These are phyloP conservation scores for Tricholoma bakamatsutake DNA, from an alignment of 768 basidiomycete genomes.

Conservation along the genomic window DNA sequence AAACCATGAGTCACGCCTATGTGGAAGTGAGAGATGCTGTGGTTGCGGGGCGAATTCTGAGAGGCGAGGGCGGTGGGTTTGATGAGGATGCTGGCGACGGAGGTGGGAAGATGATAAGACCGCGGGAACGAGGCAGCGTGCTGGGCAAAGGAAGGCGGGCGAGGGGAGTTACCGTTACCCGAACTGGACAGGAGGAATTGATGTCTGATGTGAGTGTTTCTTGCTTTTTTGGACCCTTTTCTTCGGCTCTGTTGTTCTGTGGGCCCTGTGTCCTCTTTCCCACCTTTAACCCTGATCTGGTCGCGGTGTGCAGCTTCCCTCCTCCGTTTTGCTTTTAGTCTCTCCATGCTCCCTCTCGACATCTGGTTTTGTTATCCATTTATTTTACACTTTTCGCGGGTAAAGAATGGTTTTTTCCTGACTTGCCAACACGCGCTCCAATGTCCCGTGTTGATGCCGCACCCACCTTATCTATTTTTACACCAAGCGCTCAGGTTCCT, in stretches of 20 bases:
- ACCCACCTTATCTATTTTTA: not conserved
- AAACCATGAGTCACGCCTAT: conserved; percentile 81
- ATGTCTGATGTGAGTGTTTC: conserved; percentile 64
- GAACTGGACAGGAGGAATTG: conserved; percentile 74
- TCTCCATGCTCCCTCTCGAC: not conserved
- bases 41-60: conserved; percentile 60
- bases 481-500: not conserved
- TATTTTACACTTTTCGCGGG: not conserved
- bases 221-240: not conserved
- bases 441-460: not conserved
- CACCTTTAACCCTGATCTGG: not conserved
- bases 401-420: not conserved
- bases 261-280: no score
- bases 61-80: conserved; percentile 39
- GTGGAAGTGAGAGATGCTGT: conserved; percentile 63
- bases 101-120: conserved; percentile 24
- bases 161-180: conserved; percentile 78
- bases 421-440: not conserved
- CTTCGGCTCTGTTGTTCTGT: not conserved
- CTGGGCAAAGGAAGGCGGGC: conserved; percentile 75
- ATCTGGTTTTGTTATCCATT: not conserved
- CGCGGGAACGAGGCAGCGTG: conserved; percentile 49
- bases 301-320: not conserved
- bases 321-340: not conserved
- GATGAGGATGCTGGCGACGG: conserved; percentile 5